Conservation (phyloP, 768 basidiomycete species). For the Xanthoconium stramineum region DNA sequence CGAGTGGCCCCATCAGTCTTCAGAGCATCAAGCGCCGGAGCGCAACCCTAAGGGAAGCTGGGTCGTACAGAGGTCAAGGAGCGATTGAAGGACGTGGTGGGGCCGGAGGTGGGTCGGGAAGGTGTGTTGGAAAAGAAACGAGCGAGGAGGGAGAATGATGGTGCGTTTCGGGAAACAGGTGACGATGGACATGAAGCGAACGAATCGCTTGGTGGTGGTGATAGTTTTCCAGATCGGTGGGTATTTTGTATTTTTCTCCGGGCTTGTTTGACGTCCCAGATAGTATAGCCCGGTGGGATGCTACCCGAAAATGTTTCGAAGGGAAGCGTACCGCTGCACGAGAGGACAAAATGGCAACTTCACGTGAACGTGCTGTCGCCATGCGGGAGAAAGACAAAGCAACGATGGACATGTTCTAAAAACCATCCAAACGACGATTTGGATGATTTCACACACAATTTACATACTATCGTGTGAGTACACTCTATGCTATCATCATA, state of each 20-base stretch:
- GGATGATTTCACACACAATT: constrained; percentile 44
- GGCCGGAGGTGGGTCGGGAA: constrained; percentile 81
- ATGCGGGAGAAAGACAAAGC: constrained; percentile 80
- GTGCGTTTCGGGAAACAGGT: constrained; percentile 65
- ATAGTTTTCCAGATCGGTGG: too few relatives aligned
- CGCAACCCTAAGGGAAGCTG: constrained; percentile 59
- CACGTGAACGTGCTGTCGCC: constrained; percentile 60
- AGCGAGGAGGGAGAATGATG: constrained; percentile 66
- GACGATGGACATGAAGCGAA: constrained; percentile 79
- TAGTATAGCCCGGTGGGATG: constrained; percentile 75
- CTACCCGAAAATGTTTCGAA: constrained; percentile 58
- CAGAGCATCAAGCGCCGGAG: constrained; percentile 52
- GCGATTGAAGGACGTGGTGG: constrained; percentile 70
- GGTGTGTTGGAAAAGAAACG: constrained; percentile 86
- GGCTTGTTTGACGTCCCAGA: constrained; percentile 5
- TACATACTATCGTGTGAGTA: background rate
- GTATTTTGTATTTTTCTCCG: background rate
- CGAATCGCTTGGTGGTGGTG: constrained; percentile 39
- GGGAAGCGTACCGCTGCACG: constrained; percentile 41
- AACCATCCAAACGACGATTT: constrained; percentile 81
- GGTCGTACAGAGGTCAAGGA: constrained; percentile 65
- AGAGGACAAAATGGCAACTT: constrained; percentile 50
- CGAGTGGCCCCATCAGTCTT: constrained; percentile 49
- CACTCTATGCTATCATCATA: background rate
- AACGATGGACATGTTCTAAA: constrained; percentile 97